A percentile compares a stretch with the other conserved stretches of the same genome.
Evolutionary conservation across 805 yeast species (phyloP).

Genomic region (Komagataella mondaviorum): DNA sequence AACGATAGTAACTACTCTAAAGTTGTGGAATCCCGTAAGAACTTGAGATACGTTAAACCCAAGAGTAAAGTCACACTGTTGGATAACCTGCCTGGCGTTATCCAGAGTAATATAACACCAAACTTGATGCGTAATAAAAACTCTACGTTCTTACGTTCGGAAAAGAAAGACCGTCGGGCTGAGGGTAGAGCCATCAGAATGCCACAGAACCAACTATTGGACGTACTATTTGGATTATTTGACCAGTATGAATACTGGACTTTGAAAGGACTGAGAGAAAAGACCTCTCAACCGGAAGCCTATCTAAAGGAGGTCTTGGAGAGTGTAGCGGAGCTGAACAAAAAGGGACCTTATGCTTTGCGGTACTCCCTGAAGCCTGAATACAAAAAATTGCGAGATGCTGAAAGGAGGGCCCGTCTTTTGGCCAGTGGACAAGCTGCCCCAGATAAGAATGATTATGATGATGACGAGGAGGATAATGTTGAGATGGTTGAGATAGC

Average conservation of each 20-base stretch:
- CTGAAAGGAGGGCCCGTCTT: slow-evolving; percentile 55
- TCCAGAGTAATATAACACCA: slow-evolving; percentile 78
- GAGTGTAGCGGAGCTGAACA: slow-evolving; percentile 75
- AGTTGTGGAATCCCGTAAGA: slow-evolving; percentile 43
- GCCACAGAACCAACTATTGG: slow-evolving; percentile 86
- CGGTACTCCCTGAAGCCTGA: slow-evolving; percentile 86
- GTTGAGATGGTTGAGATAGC: slow-evolving; percentile 68
- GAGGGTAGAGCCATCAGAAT: slow-evolving; percentile 90
- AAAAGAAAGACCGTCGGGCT: slow-evolving; percentile 24
- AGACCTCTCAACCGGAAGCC: slow-evolving; percentile 91
- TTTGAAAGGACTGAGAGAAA: slow-evolving; percentile 82
- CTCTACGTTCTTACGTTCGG: slow-evolving; percentile 54
- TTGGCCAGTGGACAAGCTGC: slow-evolving; percentile 17
- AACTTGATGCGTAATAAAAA: slow-evolving; percentile 57
- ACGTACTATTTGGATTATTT: slow-evolving; percentile 74
- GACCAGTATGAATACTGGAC: slow-evolving; percentile 97
- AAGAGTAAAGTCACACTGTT: slow-evolving; percentile 58
- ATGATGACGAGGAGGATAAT: slow-evolving; percentile 57
- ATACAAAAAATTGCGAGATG: slow-evolving; percentile 68
- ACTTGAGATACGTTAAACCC: slow-evolving; percentile 41
- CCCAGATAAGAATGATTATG: slow-evolving; percentile 26
- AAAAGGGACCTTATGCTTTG: slow-evolving; percentile 92
- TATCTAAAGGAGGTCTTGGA: slow-evolving; percentile 86
- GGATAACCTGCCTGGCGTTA: slow-evolving; percentile 75
- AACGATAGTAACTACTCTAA: slow-evolving; percentile 52